Evolutionary conservation across 1,284 basidiomycete genomes (phyloP).

Genomic region (Puccinia polysora): DNA sequence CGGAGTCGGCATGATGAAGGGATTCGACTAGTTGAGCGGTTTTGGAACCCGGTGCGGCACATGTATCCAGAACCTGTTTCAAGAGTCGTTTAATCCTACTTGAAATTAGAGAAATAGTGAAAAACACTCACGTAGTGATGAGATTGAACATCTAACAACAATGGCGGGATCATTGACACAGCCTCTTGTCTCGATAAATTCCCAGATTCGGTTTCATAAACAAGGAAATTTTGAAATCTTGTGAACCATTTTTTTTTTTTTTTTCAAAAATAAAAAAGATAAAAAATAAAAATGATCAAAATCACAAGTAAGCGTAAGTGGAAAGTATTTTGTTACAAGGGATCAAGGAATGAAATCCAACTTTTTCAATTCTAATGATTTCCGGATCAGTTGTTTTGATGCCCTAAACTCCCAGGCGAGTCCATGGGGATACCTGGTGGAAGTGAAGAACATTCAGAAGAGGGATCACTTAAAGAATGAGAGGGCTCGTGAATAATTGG

Average conservation of each 20-base stretch:
- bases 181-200: conserved; percentile 96
- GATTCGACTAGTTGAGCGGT: conserved; percentile 88
- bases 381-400: conserved; percentile 80
- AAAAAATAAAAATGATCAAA: conserved; percentile 6
- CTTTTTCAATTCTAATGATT: conserved; percentile 85
- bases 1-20: conserved; percentile 61
- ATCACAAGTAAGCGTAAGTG: not conserved
- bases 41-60: conserved; percentile 98
- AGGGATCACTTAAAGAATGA: not conserved
- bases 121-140: conserved; percentile 65
- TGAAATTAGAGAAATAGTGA: too few relatives aligned
- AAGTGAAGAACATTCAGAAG: not conserved
- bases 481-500: not conserved
- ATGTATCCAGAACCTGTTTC: conserved; percentile 88
- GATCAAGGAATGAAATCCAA: not conserved
- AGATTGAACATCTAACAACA: conserved; percentile 89
- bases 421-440: conserved; percentile 87
- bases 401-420: conserved; percentile 95
- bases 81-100: not conserved
- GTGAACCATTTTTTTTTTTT: too few relatives aligned
- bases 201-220: conserved; percentile 96
- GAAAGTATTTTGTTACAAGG: too few relatives aligned
- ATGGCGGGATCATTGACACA: conserved; percentile 95
- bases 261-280: not conserved
- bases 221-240: conserved; percentile 88